These are phyloP conservation scores for Durio zibethinus DNA, from an alignment of 345 rosid species.

Conservation along the genomic window DNA sequence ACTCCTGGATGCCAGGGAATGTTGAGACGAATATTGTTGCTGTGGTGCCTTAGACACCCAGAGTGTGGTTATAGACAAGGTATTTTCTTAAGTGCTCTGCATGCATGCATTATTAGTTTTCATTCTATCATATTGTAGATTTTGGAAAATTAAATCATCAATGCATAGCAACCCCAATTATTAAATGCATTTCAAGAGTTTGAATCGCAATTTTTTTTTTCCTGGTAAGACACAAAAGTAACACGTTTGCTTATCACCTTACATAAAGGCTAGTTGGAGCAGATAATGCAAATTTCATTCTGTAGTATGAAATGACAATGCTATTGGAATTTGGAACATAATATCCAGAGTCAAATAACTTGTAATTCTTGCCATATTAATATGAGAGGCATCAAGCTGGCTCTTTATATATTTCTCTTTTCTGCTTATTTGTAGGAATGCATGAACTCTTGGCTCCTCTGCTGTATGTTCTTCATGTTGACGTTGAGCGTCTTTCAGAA, in stretches of 20 bases:
- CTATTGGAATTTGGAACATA: background rate
- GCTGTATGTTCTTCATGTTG: slow-evolving; percentile 90
- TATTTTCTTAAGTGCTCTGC: slow-evolving; percentile 11
- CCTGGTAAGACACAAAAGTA: background rate
- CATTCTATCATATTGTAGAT: background rate
- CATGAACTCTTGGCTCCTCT: slow-evolving; percentile 95
- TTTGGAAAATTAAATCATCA: background rate
- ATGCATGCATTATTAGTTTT: background rate
- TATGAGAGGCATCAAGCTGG: background rate
- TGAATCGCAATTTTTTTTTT: background rate
- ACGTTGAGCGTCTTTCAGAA: slow-evolving; percentile 68
- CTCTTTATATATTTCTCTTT: background rate
- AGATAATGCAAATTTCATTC: background rate
- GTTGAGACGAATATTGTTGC: slow-evolving; percentile 73
- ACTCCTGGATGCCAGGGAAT: slow-evolving; percentile 94
- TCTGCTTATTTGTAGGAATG: slow-evolving; percentile 55
- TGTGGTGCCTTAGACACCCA: slow-evolving; percentile 94
- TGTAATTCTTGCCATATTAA: background rate
- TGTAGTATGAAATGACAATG: background rate
- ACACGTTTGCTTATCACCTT: background rate
- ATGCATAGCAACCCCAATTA: background rate
- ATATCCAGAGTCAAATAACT: background rate
- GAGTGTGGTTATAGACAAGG: slow-evolving; percentile 87
- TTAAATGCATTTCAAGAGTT: background rate
- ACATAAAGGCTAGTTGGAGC: background rate